phyloP scores from a whole-genome alignment of 108 stramenopile genomes.

The Skeletonema potamos region DNA sequence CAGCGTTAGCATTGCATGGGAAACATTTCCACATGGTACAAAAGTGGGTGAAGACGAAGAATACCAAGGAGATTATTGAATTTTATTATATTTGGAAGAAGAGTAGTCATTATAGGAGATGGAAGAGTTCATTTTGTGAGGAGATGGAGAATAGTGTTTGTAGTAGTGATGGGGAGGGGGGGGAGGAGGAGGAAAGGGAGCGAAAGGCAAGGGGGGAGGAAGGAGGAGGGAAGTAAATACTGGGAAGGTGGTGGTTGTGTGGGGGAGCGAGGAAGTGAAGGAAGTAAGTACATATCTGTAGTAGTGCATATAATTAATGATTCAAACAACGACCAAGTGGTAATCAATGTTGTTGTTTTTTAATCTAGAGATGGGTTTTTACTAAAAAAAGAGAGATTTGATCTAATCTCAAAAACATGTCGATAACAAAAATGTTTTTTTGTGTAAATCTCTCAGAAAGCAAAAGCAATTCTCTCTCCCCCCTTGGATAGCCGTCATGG shows the following conservation, averaged over 20 bases:
- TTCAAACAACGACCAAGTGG: too few species aligned
- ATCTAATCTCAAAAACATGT: too few species aligned
- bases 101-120: constrained; percentile 86
- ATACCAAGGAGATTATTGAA: constrained; percentile 85
- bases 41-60: constrained; percentile 77
- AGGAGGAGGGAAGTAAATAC: background rate
- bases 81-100: constrained; percentile 99
- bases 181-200: background rate
- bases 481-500: too few species aligned
- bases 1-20: constrained; percentile 73
- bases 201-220: background rate
- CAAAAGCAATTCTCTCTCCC: too few species aligned
- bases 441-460: too few species aligned
- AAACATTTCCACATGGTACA: constrained; percentile 79
- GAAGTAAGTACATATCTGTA: too few species aligned
- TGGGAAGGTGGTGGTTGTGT: background rate
- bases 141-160: constrained; percentile 23
- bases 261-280: background rate
- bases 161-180: constrained; percentile 11
- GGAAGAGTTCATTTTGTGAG: constrained; percentile 66
- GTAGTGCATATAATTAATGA: too few species aligned
- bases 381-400: too few species aligned
- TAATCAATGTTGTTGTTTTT: too few species aligned
- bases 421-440: too few species aligned
- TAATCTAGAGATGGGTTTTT: too few species aligned